Evolutionary conservation across 2,329 filamentous ascomycete species (phyloP).

Genomic region (Tympanopsis confertula): DNA sequence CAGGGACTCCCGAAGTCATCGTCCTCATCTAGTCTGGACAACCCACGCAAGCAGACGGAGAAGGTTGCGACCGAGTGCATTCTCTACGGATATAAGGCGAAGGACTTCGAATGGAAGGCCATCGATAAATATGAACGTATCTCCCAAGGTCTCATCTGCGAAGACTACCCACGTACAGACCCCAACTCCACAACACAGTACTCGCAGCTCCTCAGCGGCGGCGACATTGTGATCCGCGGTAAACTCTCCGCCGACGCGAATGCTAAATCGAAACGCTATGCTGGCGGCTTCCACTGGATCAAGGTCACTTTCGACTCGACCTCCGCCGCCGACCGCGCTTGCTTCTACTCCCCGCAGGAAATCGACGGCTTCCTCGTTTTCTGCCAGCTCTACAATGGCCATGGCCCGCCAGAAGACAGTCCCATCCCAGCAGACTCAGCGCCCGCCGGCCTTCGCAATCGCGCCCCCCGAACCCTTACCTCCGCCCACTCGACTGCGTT

Average conservation of each 20-base stretch:
- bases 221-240: conserved; percentile 35
- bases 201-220: conserved; percentile 32
- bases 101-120: conserved; percentile 48
- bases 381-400: conserved; percentile 30
- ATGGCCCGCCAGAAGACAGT: conserved; percentile 26
- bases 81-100: conserved; percentile 45
- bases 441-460: conserved; percentile 7
- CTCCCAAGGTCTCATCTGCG: conserved; percentile 45
- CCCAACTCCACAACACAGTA: conserved; percentile 31
- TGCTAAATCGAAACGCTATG: conserved; percentile 46
- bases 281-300: conserved; percentile 53
- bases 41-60: conserved; percentile 20
- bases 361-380: conserved; percentile 31
- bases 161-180: conserved; percentile 51
- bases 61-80: conserved; percentile 50
- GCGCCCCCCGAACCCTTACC: background rate
- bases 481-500: background rate
- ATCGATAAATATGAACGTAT: conserved; percentile 52
- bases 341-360: conserved; percentile 31
- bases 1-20: conserved; percentile 11
- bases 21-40: conserved; percentile 23
- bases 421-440: conserved; percentile 21
- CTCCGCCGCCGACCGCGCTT: conserved; percentile 30
- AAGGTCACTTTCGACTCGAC: conserved; percentile 35
- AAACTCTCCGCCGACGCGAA: conserved; percentile 41